Base-by-base conservation (phyloP, 169 alveolate genomes). In the Hepatocystis sp. region DNA sequence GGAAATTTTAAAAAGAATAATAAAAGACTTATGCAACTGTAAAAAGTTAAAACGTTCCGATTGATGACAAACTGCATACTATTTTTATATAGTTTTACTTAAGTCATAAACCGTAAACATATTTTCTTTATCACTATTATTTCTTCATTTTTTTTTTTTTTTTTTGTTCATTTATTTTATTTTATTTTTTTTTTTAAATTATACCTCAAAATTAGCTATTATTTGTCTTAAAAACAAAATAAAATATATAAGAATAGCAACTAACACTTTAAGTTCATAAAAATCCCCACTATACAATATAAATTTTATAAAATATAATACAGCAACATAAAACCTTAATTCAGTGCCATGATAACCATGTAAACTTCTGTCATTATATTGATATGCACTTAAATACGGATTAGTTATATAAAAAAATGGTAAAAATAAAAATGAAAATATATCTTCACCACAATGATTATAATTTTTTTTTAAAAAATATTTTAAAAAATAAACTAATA, bases 271-370 rank as follows among this genome's bases (percentile, higher is more conserved):
- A 32, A 71, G 10, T 56, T 71, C 86, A 13, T 71, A 71, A 56
- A 56, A 71, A 4, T 40, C 36, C 53, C 47, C 86, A 30, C 30
- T 47, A 56, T 71, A 42, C 1, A 34, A 27, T 47, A 71, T 19
- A 55, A 56, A 71, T 56, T 15, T 56, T n/a, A 71, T 25, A 58
- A 71, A 71, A n/a, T 40, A 71, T 28, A 71, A 34, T 8, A 56
- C 34, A 36, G 55, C 76, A 21, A 71, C 44, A 51, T 56, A 71
- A 61, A 71, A 34, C 13, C 71, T 44, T 34, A 71, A 27, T 30
- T 55, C 86, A 21, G 86, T 71, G 21, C 86, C 86, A 63, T 71
- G 86, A 28, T 71, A 71, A 3, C 76, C 76, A 55, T 71, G 86
- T 15, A 71, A 51, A 34, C 76, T 71, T 42, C 63, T 71, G 30